Conservation (phyloP, 139 green algal genomes). For the Chlorella vulgaris region DNA sequence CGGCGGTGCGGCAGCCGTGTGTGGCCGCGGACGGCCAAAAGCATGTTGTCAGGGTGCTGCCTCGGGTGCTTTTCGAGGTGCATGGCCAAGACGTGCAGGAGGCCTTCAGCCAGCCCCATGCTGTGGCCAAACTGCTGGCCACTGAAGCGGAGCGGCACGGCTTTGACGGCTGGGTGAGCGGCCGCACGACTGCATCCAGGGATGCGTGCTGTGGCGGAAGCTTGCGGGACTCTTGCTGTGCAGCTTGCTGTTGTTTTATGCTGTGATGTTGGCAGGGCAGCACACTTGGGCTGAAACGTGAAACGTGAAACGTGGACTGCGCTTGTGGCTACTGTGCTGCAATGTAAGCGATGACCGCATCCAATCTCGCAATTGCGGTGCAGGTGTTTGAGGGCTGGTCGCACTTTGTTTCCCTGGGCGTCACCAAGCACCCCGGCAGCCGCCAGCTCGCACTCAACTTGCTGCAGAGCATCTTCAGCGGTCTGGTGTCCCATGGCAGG, state of each 20-base stretch:
- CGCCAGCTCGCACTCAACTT: constrained; percentile 25
- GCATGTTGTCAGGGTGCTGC: constrained; percentile 33
- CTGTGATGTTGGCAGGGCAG: neutral
- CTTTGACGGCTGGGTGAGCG: constrained; percentile 59
- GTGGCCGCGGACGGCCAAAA: neutral
- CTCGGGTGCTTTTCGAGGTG: constrained; percentile 55
- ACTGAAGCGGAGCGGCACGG: constrained; percentile 13
- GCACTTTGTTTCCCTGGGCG: constrained; percentile 41
- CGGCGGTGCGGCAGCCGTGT: constrained; percentile 7
- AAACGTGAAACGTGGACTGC: too few species aligned
- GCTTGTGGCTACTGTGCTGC: too few species aligned
- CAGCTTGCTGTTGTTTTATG: neutral
- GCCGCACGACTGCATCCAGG: too few species aligned
- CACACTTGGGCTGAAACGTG: neutral
- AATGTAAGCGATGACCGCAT: neutral
- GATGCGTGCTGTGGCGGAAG: too few species aligned
- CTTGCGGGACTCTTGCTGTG: too few species aligned
- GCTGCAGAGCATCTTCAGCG: constrained; percentile 28
- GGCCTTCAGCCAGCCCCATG: constrained; percentile 19
- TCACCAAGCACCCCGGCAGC: constrained; percentile 27
- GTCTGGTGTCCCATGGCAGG: constrained; percentile 5
- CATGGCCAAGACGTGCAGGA: constrained; percentile 9
- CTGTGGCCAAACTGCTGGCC: constrained; percentile 25
- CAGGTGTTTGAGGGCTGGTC: constrained; percentile 65
- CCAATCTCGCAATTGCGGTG: neutral